Evolutionary conservation across 2,329 filamentous ascomycete genomes (phyloP), one percentile per base, ranked within the genome.

Genomic region (Diaporthe velutina): DNA sequence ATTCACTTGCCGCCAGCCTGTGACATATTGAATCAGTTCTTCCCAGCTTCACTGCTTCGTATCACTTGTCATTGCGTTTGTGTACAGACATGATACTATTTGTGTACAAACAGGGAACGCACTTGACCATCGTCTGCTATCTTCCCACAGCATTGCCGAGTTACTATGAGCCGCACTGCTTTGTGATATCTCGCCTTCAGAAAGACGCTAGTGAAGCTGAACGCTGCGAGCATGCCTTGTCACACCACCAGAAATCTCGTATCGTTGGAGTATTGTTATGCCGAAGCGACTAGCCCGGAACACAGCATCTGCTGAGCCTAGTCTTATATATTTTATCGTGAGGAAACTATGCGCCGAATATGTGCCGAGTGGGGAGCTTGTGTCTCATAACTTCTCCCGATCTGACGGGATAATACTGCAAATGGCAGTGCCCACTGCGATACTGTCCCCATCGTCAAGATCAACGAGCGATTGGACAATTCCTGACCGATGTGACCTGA

Each of bases 401-500:
- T 55, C 70, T 15, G 15, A 54, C 30, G 74, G 42, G 40, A 50
- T 12, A 38, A 75, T 75, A 42, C 35, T 73, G 55, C 74, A 75
- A 22, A 88, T 83, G 71, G 91, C 80, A 78, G 86, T 87, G 1
- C 90, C 90, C 76, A 91, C 90, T 0, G 84, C 86, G 2, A 92
- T 87, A 76, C 90, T 90, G 68, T 88, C 86, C 8, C 85, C 88
- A 3, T 84, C 83, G 60, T 90, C 88, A 50, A 89, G 87, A 60
- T 90, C 88, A 64, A 85, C 83, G 0, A 88, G 85, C 87, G 89
- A 91, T 1, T 79, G 82, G 6, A 90, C 85, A 2, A 79, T 80
- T 0, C 90, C 90, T 1, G 83, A 82, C 6, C 84, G 83, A 22
- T 84, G 83, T 72, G 85, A 85, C 30, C 91, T 81, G 3, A 93